Base-by-base conservation (phyloP, 139 green algal genomes). In the Desmodesmus armatus region DNA sequence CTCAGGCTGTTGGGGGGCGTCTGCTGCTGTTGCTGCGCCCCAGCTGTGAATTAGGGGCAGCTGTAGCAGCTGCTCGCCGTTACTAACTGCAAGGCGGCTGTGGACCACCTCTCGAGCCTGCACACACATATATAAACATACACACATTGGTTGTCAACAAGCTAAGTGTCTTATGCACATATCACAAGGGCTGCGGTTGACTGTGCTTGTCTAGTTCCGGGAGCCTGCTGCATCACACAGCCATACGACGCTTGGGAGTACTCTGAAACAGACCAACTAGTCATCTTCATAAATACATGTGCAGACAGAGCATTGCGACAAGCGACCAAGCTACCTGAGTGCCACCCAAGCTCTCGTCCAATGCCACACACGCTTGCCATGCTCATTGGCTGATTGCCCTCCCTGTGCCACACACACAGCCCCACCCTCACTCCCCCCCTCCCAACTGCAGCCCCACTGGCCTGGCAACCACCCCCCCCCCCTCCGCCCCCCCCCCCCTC, bases 1-100 rank as follows among this genome's bases (percentile, higher is more conserved):
- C 35, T 29, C 53, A 25, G 73, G 76, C 37, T 71, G 76, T 5
- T 47, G 33, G 19, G 55, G 76, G 9, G 39, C 9, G 62, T 82
- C 76, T 31, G 76, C 5, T 40, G 76, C 33, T 43, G 53, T 39
- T 29, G 27, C 35, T 3, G 31, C 76, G 13, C 76, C 76, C 76
- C 76, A 82, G 3, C 31, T 43, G 25, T 72, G 76, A 53, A n/a
- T 40, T 55, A 82, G n/a, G 13, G 76, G 76, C 76, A 72, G 76
- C 76, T 71, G 76, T 29, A 37, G 23, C 53, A 40, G 53, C 55
- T 82, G 53, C 53, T 72, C 49, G 40, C 39, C 15, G 7, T 53
- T 13, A 44, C 76, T 55, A 49, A 35, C 55, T 25, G 31, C 35
- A 7, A 72, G 25, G 4, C 39, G 76, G 55, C 55, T 72, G 76